Base-by-base conservation (phyloP, 1,284 basidiomycete species). In the Trametes sp. region DNA sequence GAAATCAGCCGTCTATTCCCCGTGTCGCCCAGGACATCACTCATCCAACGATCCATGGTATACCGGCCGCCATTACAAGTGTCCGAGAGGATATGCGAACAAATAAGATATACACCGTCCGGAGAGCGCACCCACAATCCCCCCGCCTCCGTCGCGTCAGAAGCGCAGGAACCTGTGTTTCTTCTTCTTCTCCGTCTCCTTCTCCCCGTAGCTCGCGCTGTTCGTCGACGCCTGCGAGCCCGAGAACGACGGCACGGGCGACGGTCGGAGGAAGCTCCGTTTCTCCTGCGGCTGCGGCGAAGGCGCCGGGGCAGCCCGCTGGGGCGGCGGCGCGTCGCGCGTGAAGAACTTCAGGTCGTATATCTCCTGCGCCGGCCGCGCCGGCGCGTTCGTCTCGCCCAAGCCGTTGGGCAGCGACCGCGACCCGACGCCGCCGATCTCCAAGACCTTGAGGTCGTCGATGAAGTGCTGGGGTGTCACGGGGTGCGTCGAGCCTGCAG, bases 391-490 rank as follows among this genome's bases (percentile, higher is more conserved):
- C 33, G 78, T 75, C 26, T 88, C 84, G n/a, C 83, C 77, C 21
- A 93, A 71, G 8, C 92, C 93, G 67, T 93, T 92, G 0, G 94
- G 94, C 36, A 89, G 76, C 61, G 82, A 85, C 72, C 79, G 86
- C 57, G 86, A 96, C 65, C 85, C 95, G 62, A 84, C 86, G 54
- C 89, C 95, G 55, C 81, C 87, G n/a, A 93, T 79, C 57, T 92
- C 94, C 23, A 98, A 82, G 19, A 90, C 87, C 73, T 93, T 92
- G 62, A 98, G 80, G 72, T 96, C 94, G 62, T 93, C 90, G 55
- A 98, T 81, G 74, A 98, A 98, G 31, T 86, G 79, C 50, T 89
- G 86, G 0, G 98, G 97, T 0, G 94, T 96, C 65, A 91, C 76
- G 9, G 88, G 82, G 75, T 98, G 95, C 9, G 96, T 96, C 13